Conservation (phyloP, 139 green algal genomes). For the Chlorella vulgaris region DNA sequence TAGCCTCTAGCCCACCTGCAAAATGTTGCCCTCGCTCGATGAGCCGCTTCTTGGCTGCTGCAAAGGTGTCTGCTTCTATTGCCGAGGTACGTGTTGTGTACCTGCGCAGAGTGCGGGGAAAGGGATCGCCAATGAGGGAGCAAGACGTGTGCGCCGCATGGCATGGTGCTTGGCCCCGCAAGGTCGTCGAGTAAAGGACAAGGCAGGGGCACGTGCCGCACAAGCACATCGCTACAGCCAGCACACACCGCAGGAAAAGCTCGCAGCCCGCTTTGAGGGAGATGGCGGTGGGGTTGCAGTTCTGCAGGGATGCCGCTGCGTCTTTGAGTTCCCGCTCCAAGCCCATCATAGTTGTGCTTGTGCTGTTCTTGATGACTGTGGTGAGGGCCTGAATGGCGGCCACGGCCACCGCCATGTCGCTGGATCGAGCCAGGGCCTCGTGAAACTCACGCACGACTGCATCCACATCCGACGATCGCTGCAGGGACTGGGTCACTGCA, state of each 20-base stretch:
- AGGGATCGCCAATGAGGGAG: too few species aligned
- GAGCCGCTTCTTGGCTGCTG: slow-evolving; percentile 71
- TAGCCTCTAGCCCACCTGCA: slow-evolving; percentile 19
- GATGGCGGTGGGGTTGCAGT: slow-evolving; percentile 89
- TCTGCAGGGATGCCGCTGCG: slow-evolving; percentile 71
- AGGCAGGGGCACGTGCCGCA: too few species aligned
- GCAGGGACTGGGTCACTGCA: background rate
- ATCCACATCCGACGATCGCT: slow-evolving; percentile 38
- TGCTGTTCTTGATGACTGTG: slow-evolving; percentile 75
- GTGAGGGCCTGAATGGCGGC: slow-evolving; percentile 89
- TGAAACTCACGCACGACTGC: slow-evolving; percentile 79
- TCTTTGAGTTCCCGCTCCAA: slow-evolving; percentile 85
- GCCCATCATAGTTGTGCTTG: slow-evolving; percentile 86
- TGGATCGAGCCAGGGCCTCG: slow-evolving; percentile 60
- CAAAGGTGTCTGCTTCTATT: slow-evolving; percentile 82
- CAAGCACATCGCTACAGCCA: too few species aligned
- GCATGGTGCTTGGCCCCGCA: background rate
- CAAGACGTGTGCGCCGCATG: too few species aligned
- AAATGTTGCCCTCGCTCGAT: slow-evolving; percentile 70
- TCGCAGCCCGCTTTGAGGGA: slow-evolving; percentile 91
- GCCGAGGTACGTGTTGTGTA: slow-evolving; percentile 89
- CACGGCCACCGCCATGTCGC: slow-evolving; percentile 86
- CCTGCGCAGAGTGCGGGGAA: slow-evolving; percentile 19
- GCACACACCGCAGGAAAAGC: slow-evolving; percentile 84
- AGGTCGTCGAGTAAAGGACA: background rate